These are phyloP conservation scores for Erodium maritimum DNA, from an alignment of 345 rosid species.

Conservation along the genomic window DNA sequence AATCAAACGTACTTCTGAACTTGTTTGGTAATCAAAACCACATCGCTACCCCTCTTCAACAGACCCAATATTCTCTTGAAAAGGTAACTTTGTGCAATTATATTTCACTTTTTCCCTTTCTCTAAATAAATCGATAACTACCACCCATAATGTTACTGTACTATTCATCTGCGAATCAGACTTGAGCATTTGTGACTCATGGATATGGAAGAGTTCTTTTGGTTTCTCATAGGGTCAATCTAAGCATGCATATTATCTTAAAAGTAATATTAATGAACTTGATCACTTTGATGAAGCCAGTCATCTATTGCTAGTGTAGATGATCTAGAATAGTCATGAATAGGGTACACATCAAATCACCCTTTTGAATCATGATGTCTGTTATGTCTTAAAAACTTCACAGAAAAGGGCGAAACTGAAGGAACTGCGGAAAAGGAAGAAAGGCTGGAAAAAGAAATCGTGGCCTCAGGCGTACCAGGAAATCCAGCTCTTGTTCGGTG, in stretches of 20 bases:
- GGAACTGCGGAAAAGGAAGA: conserved; percentile 57
- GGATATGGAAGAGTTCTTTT: not conserved
- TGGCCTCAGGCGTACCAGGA: conserved; percentile 69
- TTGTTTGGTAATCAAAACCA: conserved; percentile 61
- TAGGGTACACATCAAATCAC: not conserved
- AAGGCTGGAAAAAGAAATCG: conserved; percentile 65
- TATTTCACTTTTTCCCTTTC: not conserved
- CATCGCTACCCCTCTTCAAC: conserved; percentile 58
- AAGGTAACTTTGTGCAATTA: conserved; percentile 32
- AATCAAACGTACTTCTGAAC: conserved; percentile 33
- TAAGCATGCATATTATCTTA: not conserved
- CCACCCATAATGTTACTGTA: not conserved
- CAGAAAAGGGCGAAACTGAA: conserved; percentile 66
- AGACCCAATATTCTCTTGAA: conserved; percentile 56
- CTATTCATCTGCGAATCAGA: not conserved
- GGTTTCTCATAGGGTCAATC: not conserved
- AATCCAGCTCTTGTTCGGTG: conserved; percentile 52
- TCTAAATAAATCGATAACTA: not conserved
- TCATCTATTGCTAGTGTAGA: not conserved
- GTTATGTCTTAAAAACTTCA: not conserved
- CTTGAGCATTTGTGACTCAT: not conserved
- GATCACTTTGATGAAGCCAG: no score
- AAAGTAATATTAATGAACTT: no score
- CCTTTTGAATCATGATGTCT: not conserved
- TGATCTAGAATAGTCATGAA: not conserved